Evolutionary conservation across 495 filamentous ascomycete genomes (phyloP).

Genomic region (Pyrenula massariospora): DNA sequence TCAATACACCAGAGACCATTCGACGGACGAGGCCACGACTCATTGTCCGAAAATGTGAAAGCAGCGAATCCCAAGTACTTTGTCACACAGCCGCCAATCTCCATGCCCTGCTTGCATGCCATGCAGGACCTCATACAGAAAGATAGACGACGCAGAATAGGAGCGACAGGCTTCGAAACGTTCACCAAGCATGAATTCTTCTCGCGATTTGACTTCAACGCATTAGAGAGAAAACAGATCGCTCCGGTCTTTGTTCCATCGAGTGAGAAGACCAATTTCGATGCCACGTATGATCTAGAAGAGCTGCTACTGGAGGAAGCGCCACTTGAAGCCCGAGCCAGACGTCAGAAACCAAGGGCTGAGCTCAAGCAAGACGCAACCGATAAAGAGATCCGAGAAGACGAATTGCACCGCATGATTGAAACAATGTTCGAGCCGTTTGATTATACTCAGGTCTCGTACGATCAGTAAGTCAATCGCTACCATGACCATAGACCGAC

Average conservation of each 20-base stretch:
- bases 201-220: constrained; percentile 69
- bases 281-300: constrained; percentile 95
- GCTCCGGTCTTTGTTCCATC: constrained; percentile 87
- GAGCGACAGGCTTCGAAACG: constrained; percentile 61
- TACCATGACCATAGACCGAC: neutral
- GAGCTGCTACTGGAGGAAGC: constrained; percentile 91
- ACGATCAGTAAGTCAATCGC: constrained; percentile 38
- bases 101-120: constrained; percentile 73
- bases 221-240: constrained; percentile 77
- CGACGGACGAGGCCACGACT: constrained; percentile 72
- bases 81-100: constrained; percentile 79
- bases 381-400: constrained; percentile 86
- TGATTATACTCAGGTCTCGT: constrained; percentile 75
- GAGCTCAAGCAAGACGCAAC: constrained; percentile 88
- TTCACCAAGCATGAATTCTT: constrained; percentile 89
- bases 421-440: constrained; percentile 92
- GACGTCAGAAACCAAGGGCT: constrained; percentile 86
- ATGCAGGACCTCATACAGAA: constrained; percentile 71
- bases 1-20: constrained; percentile 60
- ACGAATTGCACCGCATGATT: constrained; percentile 88
- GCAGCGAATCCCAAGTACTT: constrained; percentile 77
- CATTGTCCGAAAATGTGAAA: constrained; percentile 67
- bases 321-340: constrained; percentile 81
- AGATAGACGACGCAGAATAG: constrained; percentile 70
- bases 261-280: constrained; percentile 96